Percentiles rank a stretch among this genome's conserved stretches.
Conservation (phyloP, 2,329 filamentous ascomycete genomes). For the Aspergillus sp. region DNA sequence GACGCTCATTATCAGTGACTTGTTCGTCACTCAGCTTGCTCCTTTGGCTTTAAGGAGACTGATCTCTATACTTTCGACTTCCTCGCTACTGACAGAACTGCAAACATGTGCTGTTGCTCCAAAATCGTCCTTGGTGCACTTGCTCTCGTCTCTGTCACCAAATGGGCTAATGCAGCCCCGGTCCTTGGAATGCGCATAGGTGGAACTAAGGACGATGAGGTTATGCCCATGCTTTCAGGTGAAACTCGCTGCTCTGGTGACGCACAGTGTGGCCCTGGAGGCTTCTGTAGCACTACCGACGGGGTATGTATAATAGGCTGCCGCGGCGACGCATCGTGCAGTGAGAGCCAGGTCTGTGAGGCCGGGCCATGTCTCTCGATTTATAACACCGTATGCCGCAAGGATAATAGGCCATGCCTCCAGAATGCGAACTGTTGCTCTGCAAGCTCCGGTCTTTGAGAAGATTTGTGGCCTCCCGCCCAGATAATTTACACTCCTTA, state of each 20-base stretch:
- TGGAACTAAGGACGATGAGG: neutral
- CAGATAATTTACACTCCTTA: neutral
- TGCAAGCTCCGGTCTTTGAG: constrained; percentile 2
- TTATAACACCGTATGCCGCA: neutral
- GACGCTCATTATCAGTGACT: neutral
- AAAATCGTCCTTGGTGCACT: neutral
- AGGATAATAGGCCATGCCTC: neutral
- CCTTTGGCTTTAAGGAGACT: neutral
- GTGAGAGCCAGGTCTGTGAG: no score
- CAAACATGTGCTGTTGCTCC: neutral
- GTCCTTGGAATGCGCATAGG: neutral
- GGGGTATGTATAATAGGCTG: neutral
- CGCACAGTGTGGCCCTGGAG: neutral
- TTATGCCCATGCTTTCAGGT: neutral
- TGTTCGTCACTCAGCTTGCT: neutral
- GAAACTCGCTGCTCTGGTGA: neutral
- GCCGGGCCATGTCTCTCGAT: no score
- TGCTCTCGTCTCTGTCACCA: neutral
- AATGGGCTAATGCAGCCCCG: neutral
- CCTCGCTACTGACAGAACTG: neutral
- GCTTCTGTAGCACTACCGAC: neutral
- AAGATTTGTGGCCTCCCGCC: neutral
- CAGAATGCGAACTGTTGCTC: constrained; percentile 7
- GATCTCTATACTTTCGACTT: neutral
- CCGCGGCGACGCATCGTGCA: no score